Conservation (phyloP, 805 yeast species). For the Metschnikowia dekortorum region DNA sequence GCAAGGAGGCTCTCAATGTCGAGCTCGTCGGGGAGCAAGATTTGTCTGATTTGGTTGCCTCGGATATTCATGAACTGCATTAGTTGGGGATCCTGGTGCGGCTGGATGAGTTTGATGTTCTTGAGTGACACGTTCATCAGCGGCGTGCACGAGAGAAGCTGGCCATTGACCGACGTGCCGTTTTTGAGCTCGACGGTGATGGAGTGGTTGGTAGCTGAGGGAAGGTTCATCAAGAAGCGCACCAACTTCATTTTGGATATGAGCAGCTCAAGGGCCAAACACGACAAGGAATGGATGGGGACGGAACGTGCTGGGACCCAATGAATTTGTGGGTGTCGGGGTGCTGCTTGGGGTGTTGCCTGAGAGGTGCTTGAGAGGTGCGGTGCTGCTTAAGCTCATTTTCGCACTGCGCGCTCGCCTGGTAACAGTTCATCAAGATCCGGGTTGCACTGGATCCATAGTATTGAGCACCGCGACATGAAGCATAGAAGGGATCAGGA, state of each 20-base stretch:
- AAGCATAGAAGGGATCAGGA: no score
- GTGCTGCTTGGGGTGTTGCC: no score
- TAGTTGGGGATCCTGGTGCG: constrained; percentile 61
- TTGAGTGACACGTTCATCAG: constrained; percentile 83
- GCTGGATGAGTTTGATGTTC: constrained; percentile 74
- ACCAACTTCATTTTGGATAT: constrained; percentile 56
- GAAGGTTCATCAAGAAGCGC: constrained; percentile 75
- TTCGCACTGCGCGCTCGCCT: not conserved
- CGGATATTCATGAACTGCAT: constrained; percentile 79
- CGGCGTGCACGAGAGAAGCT: constrained; percentile 79
- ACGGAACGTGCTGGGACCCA: no score
- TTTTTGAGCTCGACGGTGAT: constrained; percentile 89
- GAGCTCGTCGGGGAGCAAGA: constrained; percentile 78
- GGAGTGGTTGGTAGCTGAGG: constrained; percentile 61
- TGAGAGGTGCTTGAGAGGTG: no score
- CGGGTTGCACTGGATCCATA: no score
- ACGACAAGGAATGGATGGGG: not conserved
- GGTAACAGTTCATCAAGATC: not conserved
- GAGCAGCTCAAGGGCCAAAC: no score
- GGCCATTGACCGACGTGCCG: constrained; percentile 84
- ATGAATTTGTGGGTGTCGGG: no score
- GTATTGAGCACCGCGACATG: no score
- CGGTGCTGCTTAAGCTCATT: not conserved
- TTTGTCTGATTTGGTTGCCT: constrained; percentile 84
- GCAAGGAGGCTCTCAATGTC: constrained; percentile 63